Conservation (phyloP, 192 early-diverging fungal genomes). For the Chytriomyces hyalinus region DNA sequence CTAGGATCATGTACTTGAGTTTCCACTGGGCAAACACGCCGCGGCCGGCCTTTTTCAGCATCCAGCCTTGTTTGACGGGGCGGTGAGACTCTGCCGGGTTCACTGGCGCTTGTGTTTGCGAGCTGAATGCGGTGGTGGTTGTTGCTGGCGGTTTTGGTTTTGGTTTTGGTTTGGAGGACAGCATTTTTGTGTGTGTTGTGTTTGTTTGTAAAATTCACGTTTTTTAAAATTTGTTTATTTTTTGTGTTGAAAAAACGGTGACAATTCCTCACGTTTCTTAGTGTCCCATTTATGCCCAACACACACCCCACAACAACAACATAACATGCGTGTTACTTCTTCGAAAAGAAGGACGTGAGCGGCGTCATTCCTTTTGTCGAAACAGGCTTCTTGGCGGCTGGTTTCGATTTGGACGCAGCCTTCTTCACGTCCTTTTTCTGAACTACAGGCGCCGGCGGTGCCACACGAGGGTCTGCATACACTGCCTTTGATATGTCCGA, state of each 20-base stretch:
- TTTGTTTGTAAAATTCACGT: too few species aligned
- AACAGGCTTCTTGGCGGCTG: slow-evolving; percentile 1
- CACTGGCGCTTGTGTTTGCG: too few species aligned
- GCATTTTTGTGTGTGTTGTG: too few species aligned
- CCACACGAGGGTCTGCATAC: slow-evolving; percentile 9
- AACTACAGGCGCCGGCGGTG: neutral
- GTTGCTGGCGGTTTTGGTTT: too few species aligned
- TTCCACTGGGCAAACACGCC: slow-evolving; percentile 53
- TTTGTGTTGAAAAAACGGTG: neutral
- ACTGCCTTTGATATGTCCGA: slow-evolving; percentile 6
- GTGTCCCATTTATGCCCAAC: neutral
- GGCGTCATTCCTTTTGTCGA: slow-evolving; percentile 19
- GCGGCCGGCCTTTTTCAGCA: slow-evolving; percentile 53
- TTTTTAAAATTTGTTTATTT: neutral
- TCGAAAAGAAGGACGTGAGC: slow-evolving; percentile 14
- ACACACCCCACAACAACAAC: too few species aligned
- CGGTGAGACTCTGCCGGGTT: neutral
- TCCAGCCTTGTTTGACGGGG: slow-evolving; percentile 56
- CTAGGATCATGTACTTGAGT: slow-evolving; percentile 56
- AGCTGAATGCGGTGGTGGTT: too few species aligned
- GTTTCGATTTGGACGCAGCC: neutral
- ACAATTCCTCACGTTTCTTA: neutral
- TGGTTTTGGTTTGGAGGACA: too few species aligned
- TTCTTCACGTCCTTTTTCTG: neutral
- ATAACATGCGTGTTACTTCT: neutral